Base-by-base conservation (phyloP, 371 early-diverging fungal species). In the Cokeromyces recurvatus region DNA sequence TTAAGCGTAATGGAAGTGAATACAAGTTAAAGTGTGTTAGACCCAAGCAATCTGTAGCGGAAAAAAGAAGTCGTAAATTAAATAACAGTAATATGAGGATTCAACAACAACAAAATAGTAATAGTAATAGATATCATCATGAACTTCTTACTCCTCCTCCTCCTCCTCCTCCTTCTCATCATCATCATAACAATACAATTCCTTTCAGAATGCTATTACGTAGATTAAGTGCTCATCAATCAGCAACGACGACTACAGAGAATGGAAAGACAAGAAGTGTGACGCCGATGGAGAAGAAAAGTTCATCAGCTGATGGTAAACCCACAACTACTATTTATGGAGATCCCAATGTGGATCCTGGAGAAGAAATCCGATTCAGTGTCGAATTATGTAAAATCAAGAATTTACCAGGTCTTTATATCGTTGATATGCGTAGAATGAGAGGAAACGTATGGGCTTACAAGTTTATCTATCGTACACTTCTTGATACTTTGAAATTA, bases 391-490 rank as follows among this genome's bases (percentile, higher is more conserved):
- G 93, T 69, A 83, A 81, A 53, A 85, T 96, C 63, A 89, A 90
- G 67, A 92, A 93, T 63, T 62, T 94, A 46, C 82, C 78, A 32
- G 90, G 89, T 21, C 77, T 94, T n/a, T 90, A 87, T 66, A 88
- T 92, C 53, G 92, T 96, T 27, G 90, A 92, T 57, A 82, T 96
- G 61, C 84, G 91, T 57, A 83, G 97, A 40, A 72, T 89, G 69
- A 81, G 86, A 51, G 97, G 97, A 46, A 93, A 92, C 64, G 79
- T 89, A 23, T 95, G 95, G 96, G 79, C 84, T 0, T 95, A 92
- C 79, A 94, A 94, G 77, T 83, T 82, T 55, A 58, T 96, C 20
- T 95, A 95, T 66, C 84, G 92, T 54, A 70, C 77, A 7, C 59
- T 85, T 20, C 55, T 87, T 52, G 74, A 79, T 19, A 63, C 68